phyloP scores from a whole-genome alignment of 2,329 filamentous ascomycete species.

The Chaetomiaceae sp. region DNA sequence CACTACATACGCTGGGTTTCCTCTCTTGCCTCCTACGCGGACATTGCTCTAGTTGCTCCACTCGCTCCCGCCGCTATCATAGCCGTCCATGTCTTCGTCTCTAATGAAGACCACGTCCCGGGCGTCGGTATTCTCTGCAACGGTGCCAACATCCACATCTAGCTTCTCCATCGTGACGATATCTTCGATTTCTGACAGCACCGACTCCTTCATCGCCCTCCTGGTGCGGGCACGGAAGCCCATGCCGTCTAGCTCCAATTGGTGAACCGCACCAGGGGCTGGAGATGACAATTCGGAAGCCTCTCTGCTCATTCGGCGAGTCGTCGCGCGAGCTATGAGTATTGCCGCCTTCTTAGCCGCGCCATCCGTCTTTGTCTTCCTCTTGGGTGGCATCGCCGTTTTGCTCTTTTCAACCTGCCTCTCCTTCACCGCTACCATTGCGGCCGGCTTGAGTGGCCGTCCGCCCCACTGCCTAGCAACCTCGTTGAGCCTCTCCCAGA shows the following conservation, averaged over 20 bases:
- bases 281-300: not conserved
- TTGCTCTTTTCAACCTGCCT: not conserved
- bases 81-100: conserved; percentile 6
- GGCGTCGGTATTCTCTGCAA: conserved; percentile 3
- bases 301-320: not conserved
- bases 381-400: not conserved
- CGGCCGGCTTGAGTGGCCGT: not conserved
- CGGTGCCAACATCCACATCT: not conserved
- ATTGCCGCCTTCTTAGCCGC: not conserved
- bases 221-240: not conserved
- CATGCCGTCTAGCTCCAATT: no score
- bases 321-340: not conserved
- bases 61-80: conserved; percentile 5
- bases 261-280: not conserved
- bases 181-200: not conserved
- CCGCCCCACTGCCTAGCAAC: conserved; percentile 24
- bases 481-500: conserved; percentile 21
- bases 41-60: conserved; percentile 11
- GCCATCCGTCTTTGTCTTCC: not conserved
- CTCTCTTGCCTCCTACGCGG: not conserved
- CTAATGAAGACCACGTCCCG: conserved; percentile 8
- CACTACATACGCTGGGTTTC: no score
- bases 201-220: not conserved
- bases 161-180: not conserved
- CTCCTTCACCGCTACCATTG: not conserved